A percentile compares a stretch with the other conserved stretches of the same genome.
These are phyloP conservation scores for Pulveroboletus sp. DNA, from an alignment of 768 basidiomycete genomes.

Conservation along the genomic window DNA sequence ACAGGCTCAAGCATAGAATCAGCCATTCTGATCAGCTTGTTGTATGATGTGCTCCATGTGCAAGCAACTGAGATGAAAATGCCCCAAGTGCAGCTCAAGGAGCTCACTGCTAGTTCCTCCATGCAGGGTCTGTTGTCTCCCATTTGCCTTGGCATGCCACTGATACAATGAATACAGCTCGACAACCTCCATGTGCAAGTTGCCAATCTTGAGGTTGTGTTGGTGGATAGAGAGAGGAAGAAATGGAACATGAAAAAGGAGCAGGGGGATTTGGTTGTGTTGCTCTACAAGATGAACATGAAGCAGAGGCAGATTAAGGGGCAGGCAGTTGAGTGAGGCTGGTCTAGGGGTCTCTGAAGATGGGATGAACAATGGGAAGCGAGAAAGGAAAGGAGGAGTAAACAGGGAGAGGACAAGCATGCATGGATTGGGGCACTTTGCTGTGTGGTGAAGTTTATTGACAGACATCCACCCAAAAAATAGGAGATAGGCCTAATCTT, in stretches of 20 bases:
- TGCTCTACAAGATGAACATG: slow-evolving; percentile 84
- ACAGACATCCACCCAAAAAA: no score
- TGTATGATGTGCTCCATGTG: slow-evolving; percentile 76
- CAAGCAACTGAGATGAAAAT: slow-evolving; percentile 76
- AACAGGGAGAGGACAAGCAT: no score
- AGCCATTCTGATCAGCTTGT: slow-evolving; percentile 74
- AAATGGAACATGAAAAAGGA: slow-evolving; percentile 88
- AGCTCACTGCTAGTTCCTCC: slow-evolving; percentile 33
- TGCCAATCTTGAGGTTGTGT: slow-evolving; percentile 40
- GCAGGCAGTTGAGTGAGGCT: slow-evolving; percentile 60
- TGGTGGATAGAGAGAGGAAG: slow-evolving; percentile 56
- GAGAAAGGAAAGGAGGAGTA: slow-evolving; percentile 50
- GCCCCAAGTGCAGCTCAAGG: slow-evolving; percentile 59
- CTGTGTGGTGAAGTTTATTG: no score
- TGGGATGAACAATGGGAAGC: slow-evolving; percentile 73
- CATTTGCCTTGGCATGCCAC: not conserved
- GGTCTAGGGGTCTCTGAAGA: slow-evolving; percentile 92
- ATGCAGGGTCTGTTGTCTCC: slow-evolving; percentile 33
- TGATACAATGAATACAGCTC: slow-evolving; percentile 32
- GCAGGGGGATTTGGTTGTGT: slow-evolving; percentile 90
- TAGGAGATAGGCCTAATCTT: no score
- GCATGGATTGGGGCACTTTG: no score
- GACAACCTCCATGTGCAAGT: slow-evolving; percentile 46
- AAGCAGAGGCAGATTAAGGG: slow-evolving; percentile 86
- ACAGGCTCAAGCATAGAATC: slow-evolving; percentile 71